phyloP scores from a whole-genome alignment of 2,329 filamentous ascomycete species.

The Periglandula ipomoeae region DNA sequence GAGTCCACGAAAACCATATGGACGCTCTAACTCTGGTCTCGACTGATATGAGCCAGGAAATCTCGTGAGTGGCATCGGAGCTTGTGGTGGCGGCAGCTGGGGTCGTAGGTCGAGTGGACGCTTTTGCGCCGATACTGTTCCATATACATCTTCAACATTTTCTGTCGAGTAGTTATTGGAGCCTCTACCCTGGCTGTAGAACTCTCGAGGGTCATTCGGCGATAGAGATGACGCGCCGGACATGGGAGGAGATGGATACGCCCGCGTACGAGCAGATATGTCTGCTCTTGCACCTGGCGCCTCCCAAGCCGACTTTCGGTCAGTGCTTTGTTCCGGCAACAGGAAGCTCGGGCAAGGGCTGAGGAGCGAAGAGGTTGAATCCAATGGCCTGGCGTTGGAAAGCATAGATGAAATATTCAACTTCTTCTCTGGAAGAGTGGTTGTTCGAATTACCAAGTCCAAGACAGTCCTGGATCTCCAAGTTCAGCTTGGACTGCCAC shows the following conservation, averaged over 20 bases:
- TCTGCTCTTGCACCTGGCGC: slow-evolving; percentile 21
- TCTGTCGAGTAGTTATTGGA: slow-evolving; percentile 33
- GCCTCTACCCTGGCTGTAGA: slow-evolving; percentile 41
- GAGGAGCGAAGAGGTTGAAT: slow-evolving; percentile 37
- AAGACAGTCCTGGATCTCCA: too few species aligned
- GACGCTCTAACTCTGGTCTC: slow-evolving; percentile 14
- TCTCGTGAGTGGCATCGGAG: slow-evolving; percentile 14
- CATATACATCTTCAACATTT: slow-evolving; percentile 41
- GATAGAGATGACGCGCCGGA: slow-evolving; percentile 57
- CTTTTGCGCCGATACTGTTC: slow-evolving; percentile 24
- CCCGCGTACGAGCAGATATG: slow-evolving; percentile 47
- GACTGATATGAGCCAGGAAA: slow-evolving; percentile 15
- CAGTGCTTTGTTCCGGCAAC: slow-evolving; percentile 45
- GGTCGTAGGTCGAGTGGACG: slow-evolving; percentile 15
- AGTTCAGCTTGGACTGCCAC: too few species aligned
- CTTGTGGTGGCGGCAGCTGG: slow-evolving; percentile 15
- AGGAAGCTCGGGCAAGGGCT: slow-evolving; percentile 50
- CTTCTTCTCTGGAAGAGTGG: slow-evolving; percentile 31
- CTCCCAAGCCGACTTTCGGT: slow-evolving; percentile 5
- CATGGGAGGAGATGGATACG: slow-evolving; percentile 67
- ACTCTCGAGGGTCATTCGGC: slow-evolving; percentile 49
- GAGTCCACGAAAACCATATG: slow-evolving; percentile 17
- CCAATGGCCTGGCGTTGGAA: slow-evolving; percentile 35
- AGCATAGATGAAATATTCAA: slow-evolving; percentile 40
- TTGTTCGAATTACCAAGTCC: not conserved